Evolutionary conservation across 768 basidiomycete genomes (phyloP), one percentile per base, ranked within the genome.

Genomic region (Dioszegia hungarica): DNA sequence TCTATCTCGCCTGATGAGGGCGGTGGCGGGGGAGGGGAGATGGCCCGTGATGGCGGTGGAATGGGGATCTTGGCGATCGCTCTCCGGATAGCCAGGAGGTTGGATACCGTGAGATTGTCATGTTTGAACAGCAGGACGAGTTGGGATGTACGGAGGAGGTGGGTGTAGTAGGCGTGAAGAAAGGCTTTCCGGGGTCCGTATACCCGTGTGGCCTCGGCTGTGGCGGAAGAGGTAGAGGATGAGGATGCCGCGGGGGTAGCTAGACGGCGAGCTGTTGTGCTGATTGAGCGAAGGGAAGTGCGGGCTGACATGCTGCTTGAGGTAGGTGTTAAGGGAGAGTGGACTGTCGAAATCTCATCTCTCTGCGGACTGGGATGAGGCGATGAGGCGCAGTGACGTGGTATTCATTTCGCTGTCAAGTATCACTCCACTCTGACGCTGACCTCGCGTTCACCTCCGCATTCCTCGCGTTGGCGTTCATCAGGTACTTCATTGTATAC

Each of bases 101-200:
- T 81, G 37, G 82, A 79, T 2, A 87, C 84, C 27, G 62, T 56
- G 70, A 93, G 87, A 61, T 88, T 85, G 60, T 82, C 80, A 74
- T 90, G 89, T 49, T 84, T 81, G 58, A 94, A 83, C 77, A 94
- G 81, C 62, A 95, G 79, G 72, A 91, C 78, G 29, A 90, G 85
- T 0, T 83, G 79, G 34, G 79, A 75, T 22, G 76, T 65, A 72
- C 82, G 76, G 68, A 94, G 81, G 61, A 94, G 83, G 66, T 81
- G 81, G 55, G 81, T 79, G 80, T 91, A 91, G 77, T 86, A 85
- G 78, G 84, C 81, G 78, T 85, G 89, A 73, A 90, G 85, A 76
- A 83, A 85, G 1, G 84, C 80, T 75, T 93, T 95, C 74, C 88
- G 86, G 71, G 84, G 83, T 48, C 81, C 81, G 73, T 90, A 92